A percentile compares a stretch with the other conserved stretches of the same genome.
Evolutionary conservation across 1,284 basidiomycete genomes (phyloP).

Genomic region (Austroboletus novae-zelandiae): DNA sequence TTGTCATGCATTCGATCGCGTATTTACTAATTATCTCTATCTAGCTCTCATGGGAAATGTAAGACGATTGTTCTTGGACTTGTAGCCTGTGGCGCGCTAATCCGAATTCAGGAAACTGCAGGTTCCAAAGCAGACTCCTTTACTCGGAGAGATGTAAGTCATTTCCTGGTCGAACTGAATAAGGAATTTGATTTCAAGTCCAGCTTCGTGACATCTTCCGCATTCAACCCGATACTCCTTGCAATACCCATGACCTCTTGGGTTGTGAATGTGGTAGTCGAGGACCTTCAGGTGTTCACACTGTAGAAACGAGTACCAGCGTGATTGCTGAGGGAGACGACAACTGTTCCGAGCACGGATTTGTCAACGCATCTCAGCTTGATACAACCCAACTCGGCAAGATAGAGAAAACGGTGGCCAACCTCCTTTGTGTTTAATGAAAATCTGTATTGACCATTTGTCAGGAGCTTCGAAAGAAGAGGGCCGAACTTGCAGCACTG

Average conservation of each 20-base stretch:
- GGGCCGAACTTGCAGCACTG: conserved; percentile 75
- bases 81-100: conserved; percentile 5
- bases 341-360: conserved; percentile 45
- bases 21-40: conserved; percentile 8
- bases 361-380: conserved; percentile 74
- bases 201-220: conserved; percentile 91
- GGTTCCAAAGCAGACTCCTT: conserved; percentile 82
- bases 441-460: conserved; percentile 1
- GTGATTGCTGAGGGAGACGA: conserved; percentile 23
- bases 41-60: conserved; percentile 68
- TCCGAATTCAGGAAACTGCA: conserved; percentile 36
- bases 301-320: conserved; percentile 11
- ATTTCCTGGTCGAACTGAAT: conserved; percentile 1
- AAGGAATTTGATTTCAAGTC: conserved; percentile 3
- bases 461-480: conserved; percentile 72
- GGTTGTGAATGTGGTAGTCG: conserved; percentile 64
- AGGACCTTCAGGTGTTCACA: conserved; percentile 19
- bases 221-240: conserved; percentile 75
- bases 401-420: conserved; percentile 51
- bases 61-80: conserved; percentile 14
- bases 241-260: conserved; percentile 90
- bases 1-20: neutral
- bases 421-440: neutral
- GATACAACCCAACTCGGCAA: conserved; percentile 46
- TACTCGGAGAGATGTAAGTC: conserved; percentile 78